A percentile compares a stretch with the other conserved stretches of the same genome.
These are phyloP conservation scores for Hygrophorus russula DNA, from an alignment of 768 basidiomycete genomes.

Conservation along the genomic window DNA sequence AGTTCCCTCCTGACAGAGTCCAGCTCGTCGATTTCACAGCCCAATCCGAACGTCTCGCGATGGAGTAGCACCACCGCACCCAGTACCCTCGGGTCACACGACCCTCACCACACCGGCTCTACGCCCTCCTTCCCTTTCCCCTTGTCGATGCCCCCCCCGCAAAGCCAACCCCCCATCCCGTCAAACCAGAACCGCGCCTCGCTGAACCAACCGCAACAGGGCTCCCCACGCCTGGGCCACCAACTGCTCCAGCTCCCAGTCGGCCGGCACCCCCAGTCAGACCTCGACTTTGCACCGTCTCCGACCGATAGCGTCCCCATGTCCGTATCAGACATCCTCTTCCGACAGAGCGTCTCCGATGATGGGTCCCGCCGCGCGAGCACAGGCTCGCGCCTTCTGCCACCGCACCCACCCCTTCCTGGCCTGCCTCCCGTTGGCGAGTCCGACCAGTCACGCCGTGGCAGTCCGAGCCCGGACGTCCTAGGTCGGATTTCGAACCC, in stretches of 20 bases:
- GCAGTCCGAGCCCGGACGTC: conserved; percentile 10
- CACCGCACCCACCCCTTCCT: conserved; percentile 28
- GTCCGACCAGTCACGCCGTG: conserved; percentile 8
- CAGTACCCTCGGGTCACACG: conserved; percentile 9
- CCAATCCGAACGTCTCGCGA: conserved; percentile 20
- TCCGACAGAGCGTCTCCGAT: conserved; percentile 31
- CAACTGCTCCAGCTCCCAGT: conserved; percentile 2
- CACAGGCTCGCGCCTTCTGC: conserved; percentile 24
- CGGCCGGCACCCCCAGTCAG: conserved; percentile 7
- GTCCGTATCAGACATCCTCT: conserved; percentile 43
- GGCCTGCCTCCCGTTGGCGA: conserved; percentile 2
- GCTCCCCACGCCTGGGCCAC: conserved; percentile 8
- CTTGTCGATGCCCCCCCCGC: conserved; percentile 1
- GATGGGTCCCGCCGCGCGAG: conserved; percentile 21
- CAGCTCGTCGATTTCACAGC: conserved; percentile 11
- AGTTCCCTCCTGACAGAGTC: conserved; percentile 17
- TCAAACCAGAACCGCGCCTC: neutral
- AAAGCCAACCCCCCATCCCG: conserved; percentile 8
- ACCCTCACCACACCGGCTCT: conserved; percentile 4
- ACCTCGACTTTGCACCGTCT: conserved; percentile 25
- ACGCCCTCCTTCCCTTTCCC: neutral
- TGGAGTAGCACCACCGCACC: conserved; percentile 30
- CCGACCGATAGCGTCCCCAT: conserved; percentile 48
- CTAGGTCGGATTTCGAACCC: neutral
- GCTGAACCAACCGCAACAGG: conserved; percentile 5